Conservation (phyloP, 257 asterid species). For the Solanum chaucha region DNA sequence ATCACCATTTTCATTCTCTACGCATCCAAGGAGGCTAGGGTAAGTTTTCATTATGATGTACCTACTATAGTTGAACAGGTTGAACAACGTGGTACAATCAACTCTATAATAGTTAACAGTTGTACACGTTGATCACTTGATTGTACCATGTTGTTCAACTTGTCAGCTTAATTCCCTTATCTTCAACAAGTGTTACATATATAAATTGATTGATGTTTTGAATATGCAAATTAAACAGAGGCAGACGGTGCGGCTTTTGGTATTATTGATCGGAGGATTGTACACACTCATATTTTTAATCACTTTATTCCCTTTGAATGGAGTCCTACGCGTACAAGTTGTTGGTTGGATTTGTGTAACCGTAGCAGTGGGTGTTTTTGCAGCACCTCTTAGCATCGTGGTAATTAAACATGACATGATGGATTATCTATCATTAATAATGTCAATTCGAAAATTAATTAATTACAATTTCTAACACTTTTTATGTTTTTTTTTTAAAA, state of each 20-base stretch:
- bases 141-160: neutral
- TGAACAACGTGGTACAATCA: neutral
- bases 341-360: conserved; percentile 41
- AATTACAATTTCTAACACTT: neutral
- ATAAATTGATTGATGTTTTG: neutral
- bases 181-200: neutral
- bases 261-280: conserved; percentile 13
- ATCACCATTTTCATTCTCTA: conserved; percentile 33
- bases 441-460: neutral
- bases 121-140: neutral
- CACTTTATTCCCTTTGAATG: conserved; percentile 7
- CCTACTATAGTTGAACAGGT: neutral
- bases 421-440: neutral
- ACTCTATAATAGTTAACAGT: too few species aligned
- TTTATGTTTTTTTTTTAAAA: neutral
- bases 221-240: conserved; percentile 20
- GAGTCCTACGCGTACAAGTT: conserved; percentile 4
- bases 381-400: conserved; percentile 34
- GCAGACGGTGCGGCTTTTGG: conserved; percentile 8
- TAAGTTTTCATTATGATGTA: neutral
- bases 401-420: conserved; percentile 8
- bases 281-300: conserved; percentile 8
- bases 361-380: conserved; percentile 25
- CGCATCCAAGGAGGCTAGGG: conserved; percentile 47
- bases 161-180: neutral